Percentiles rank a stretch among this genome's conserved stretches.
Conservation (phyloP, 2,329 filamentous ascomycete genomes). For the Diaporthe aspalathi region DNA sequence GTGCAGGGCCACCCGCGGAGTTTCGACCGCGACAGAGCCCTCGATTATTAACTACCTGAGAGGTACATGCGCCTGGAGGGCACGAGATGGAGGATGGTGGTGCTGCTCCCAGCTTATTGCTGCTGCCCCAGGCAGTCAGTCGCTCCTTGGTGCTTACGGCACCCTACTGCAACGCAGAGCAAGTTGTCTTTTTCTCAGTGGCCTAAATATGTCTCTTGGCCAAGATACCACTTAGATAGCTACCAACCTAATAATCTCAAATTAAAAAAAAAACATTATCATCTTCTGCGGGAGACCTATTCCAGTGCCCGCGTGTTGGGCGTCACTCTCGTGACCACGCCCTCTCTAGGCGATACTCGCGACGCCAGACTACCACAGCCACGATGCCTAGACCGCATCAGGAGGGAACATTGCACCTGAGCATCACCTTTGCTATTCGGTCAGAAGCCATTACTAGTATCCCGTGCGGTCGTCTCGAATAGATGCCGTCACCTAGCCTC, state of each 20-base stretch:
- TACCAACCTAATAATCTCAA: not conserved
- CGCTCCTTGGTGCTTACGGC: not conserved
- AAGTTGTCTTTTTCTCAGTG: not conserved
- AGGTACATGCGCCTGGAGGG: not conserved
- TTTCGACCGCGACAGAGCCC: not conserved
- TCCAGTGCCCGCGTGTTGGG: not conserved
- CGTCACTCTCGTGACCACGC: not conserved
- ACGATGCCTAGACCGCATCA: not conserved
- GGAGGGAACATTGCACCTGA: too few relatives aligned
- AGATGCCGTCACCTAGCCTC: not conserved
- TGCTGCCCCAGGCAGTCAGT: not conserved
- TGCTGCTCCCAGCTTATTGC: not conserved
- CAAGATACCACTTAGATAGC: conserved; percentile 18
- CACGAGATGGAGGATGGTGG: not conserved
- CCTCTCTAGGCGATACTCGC: not conserved
- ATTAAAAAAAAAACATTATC: not conserved
- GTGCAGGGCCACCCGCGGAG: not conserved
- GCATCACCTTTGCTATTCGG: not conserved
- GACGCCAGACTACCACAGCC: not conserved
- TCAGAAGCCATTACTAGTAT: not conserved
- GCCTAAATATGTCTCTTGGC: not conserved
- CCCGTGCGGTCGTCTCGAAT: not conserved
- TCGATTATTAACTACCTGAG: not conserved
- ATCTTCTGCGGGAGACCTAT: not conserved
- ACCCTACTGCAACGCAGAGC: not conserved